Evolutionary conservation across 768 basidiomycete species (phyloP).

Genomic region (Crucibulum laeve): DNA sequence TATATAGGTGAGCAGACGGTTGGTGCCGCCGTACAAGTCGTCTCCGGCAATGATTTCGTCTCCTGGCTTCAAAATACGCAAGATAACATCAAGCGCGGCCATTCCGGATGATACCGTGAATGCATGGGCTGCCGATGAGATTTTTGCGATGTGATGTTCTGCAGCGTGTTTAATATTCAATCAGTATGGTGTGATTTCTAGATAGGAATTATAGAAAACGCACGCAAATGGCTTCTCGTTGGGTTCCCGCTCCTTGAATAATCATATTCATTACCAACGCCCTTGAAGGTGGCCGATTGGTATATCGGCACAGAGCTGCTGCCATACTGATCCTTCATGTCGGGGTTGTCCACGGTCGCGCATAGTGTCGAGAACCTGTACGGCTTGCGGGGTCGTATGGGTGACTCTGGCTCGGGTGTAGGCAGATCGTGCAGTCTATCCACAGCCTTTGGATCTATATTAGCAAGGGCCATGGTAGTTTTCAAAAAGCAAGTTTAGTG

Average conservation of each 20-base stretch:
- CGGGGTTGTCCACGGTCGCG: constrained; percentile 88
- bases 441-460: constrained; percentile 30
- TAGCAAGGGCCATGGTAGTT: constrained; percentile 25
- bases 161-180: constrained; percentile 8
- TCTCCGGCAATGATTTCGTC: constrained; percentile 95
- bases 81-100: constrained; percentile 95
- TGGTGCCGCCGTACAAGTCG: constrained; percentile 96
- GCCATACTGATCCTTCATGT: constrained; percentile 93
- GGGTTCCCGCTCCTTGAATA: constrained; percentile 96
- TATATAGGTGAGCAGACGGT: constrained; percentile 89
- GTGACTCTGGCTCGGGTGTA: constrained; percentile 81
- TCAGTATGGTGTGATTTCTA: neutral
- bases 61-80: constrained; percentile 92
- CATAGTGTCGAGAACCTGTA: constrained; percentile 90
- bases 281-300: constrained; percentile 98
- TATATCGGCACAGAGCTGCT: constrained; percentile 96
- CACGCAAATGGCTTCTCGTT: constrained; percentile 91
- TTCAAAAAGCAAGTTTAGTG: neutral
- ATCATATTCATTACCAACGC: constrained; percentile 84
- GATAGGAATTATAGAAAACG: constrained; percentile 13
- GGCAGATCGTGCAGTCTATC: constrained; percentile 49
- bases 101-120: constrained; percentile 96
- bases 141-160: constrained; percentile 98
- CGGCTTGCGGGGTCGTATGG: constrained; percentile 59
- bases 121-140: constrained; percentile 87